Evolutionary conservation across 2,329 filamentous ascomycete species (phyloP).

Genomic region (Epichloe baconii): DNA sequence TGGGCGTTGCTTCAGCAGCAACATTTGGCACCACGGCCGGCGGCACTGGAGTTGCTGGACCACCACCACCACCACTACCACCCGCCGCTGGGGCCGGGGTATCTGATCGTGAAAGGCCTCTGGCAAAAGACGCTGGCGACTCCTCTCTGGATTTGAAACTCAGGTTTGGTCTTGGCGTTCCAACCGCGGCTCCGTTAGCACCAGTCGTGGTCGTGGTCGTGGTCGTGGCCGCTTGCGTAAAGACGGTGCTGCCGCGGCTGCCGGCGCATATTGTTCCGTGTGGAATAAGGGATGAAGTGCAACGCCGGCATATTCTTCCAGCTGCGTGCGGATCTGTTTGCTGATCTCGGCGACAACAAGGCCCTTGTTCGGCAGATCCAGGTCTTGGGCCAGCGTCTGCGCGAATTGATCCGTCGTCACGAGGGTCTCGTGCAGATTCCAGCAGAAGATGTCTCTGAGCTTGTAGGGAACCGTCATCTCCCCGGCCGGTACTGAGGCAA

Average conservation of each 20-base stretch:
- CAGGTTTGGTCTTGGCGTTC: constrained; percentile 18
- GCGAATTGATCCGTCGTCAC: constrained; percentile 95
- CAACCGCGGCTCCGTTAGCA: constrained; percentile 10
- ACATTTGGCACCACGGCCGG: constrained; percentile 36
- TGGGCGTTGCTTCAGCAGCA: constrained; percentile 55
- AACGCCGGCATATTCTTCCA: constrained; percentile 92
- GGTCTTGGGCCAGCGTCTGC: constrained; percentile 76
- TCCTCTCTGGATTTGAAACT: constrained; percentile 25
- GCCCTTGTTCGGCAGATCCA: constrained; percentile 71
- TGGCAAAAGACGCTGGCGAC: constrained; percentile 22
- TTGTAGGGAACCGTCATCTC: constrained; percentile 76
- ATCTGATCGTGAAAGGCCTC: constrained; percentile 34
- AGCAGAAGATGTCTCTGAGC: constrained; percentile 88
- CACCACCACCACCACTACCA: constrained; percentile 11
- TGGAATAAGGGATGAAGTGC: constrained; percentile 90
- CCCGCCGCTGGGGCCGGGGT: constrained; percentile 45
- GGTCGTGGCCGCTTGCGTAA: constrained; percentile 7
- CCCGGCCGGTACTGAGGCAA: constrained; percentile 64
- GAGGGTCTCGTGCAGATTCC: constrained; percentile 92
- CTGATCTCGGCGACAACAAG: constrained; percentile 68
- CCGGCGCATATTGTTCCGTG: constrained; percentile 28
- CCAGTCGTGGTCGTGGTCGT: constrained; percentile 5
- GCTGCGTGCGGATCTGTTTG: constrained; percentile 84
- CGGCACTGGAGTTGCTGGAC: constrained; percentile 32
- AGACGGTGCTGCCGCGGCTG: constrained; percentile 12